A percentile compares a stretch with the other conserved stretches of the same genome.
phyloP scores from a whole-genome alignment of 176 grass and related monocot species.

The Phoenix roebelenii region DNA sequence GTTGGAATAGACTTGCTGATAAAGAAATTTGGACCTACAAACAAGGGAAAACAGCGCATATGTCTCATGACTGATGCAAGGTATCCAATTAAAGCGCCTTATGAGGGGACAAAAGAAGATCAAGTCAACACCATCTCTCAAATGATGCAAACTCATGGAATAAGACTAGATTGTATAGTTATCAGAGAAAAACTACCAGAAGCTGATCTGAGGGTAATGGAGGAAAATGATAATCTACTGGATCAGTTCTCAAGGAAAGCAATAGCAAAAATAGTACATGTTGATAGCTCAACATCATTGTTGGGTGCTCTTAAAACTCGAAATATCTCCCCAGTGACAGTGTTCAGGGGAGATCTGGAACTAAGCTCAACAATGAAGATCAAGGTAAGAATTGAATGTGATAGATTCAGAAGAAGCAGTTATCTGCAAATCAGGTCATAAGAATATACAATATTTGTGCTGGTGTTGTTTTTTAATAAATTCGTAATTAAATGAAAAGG shows the following conservation, averaged over 20 bases:
- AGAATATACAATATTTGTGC: no score
- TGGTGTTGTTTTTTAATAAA: no score
- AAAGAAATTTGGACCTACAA: constrained; percentile 57
- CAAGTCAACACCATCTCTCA: constrained; percentile 72
- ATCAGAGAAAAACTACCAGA: constrained; percentile 40
- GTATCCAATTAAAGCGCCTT: constrained; percentile 61
- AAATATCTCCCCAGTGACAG: constrained; percentile 72
- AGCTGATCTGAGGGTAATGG: constrained; percentile 31
- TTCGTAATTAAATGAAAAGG: no score
- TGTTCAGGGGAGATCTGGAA: constrained; percentile 95
- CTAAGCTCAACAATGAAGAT: constrained; percentile 70
- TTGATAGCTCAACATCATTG: constrained; percentile 65
- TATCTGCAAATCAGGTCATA: no score
- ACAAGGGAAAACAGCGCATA: constrained; percentile 59
- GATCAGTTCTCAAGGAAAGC: constrained; percentile 57
- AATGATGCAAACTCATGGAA: constrained; percentile 73
- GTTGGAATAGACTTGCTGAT: constrained; percentile 92
- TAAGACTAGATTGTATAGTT: constrained; percentile 65
- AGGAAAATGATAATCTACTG: constrained; percentile 72
- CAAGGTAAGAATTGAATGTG: constrained; percentile 40
- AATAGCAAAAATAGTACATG: constrained; percentile 48
- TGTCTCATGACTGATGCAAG: constrained; percentile 77
- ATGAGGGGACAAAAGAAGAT: constrained; percentile 76
- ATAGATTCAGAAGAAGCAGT: background rate
- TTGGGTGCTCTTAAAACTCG: constrained; percentile 80